Base-by-base conservation (phyloP, 108 stramenopile genomes). In the Cyclotella baltica region DNA sequence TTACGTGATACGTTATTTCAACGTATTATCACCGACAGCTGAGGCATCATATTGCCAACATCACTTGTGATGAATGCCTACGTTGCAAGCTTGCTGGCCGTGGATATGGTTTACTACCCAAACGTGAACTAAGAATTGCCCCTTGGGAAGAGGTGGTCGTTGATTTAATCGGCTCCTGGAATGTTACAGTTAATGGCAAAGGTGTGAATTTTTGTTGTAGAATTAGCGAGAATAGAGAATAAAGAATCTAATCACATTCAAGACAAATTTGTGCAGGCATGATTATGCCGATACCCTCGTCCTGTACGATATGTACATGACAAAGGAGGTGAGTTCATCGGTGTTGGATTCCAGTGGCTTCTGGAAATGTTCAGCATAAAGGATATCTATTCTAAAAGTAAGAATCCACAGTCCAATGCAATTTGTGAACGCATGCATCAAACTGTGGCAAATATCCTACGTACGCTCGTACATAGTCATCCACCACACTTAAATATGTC, bases 251-350 rank as follows among this genome's bases (percentile, higher is more conserved):
- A n/a, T n/a, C n/a, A n/a, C n/a, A n/a, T n/a, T n/a, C n/a, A n/a
- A n/a, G n/a, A n/a, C n/a, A n/a, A 53, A 65, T 62, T 87, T 40
- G 66, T 51, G 6, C 80, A 84, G 56, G 25, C 20, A 19, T 87
- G 86, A 83, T 36, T 87, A 4, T 48, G 67, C 27, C 36, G 84
- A 33, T 88, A 88, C 76, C 84, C 87, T n/a, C 33, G 55, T 20
- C 87, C 84, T 36, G 0, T 59, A 25, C 33, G 36, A 15, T 70
- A 51, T 30, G 30, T 61, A n/a, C n/a, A n/a, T n/a, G n/a, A n/a
- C n/a, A n/a, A n/a, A n/a, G n/a, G n/a, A n/a, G n/a, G n/a, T n/a
- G 31, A n/a, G n/a, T n/a, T n/a, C n/a, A n/a, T n/a, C n/a, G n/a
- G n/a, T n/a, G n/a, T n/a, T n/a, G n/a, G n/a, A 25, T 31, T 61